These are phyloP conservation scores for Mycena haematopus DNA, from an alignment of 768 basidiomycete genomes.

Conservation along the genomic window DNA sequence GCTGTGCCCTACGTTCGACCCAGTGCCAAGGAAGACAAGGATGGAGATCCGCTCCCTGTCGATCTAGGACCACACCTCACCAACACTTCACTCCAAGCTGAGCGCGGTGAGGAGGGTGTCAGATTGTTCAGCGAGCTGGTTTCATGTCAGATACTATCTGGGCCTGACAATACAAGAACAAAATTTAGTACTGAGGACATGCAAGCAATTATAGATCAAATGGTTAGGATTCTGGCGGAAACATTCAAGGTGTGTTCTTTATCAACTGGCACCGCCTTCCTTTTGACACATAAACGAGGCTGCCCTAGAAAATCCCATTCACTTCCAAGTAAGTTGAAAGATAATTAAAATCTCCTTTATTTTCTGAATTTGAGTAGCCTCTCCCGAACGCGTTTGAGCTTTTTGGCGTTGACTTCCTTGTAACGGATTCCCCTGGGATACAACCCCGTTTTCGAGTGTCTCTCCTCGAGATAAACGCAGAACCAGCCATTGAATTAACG, in stretches of 20 bases:
- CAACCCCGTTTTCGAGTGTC: slow-evolving; percentile 59
- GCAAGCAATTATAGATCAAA: slow-evolving; percentile 61
- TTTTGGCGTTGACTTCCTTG: slow-evolving; percentile 92
- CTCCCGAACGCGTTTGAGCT: slow-evolving; percentile 94
- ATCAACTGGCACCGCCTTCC: background rate
- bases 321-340: slow-evolving; percentile 71
- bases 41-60: slow-evolving; percentile 35
- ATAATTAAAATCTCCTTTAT: background rate
- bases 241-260: slow-evolving; percentile 58
- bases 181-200: slow-evolving; percentile 43
- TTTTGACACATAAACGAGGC: slow-evolving; percentile 45
- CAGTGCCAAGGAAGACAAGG: slow-evolving; percentile 33
- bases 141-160: slow-evolving; percentile 62
- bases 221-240: slow-evolving; percentile 72
- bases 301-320: slow-evolving; percentile 77
- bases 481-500: slow-evolving; percentile 94
- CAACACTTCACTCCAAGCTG: slow-evolving; percentile 86
- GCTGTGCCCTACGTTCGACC: slow-evolving; percentile 70
- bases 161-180: slow-evolving; percentile 11
- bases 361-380: slow-evolving; percentile 51
- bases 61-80: slow-evolving; percentile 84
- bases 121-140: slow-evolving; percentile 81
- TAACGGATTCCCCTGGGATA: slow-evolving; percentile 27
- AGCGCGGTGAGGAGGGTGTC: slow-evolving; percentile 72
- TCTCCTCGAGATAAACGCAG: slow-evolving; percentile 91